Base-by-base conservation (phyloP, 2,329 filamentous ascomycete genomes). In the Xylariaceae sp. region DNA sequence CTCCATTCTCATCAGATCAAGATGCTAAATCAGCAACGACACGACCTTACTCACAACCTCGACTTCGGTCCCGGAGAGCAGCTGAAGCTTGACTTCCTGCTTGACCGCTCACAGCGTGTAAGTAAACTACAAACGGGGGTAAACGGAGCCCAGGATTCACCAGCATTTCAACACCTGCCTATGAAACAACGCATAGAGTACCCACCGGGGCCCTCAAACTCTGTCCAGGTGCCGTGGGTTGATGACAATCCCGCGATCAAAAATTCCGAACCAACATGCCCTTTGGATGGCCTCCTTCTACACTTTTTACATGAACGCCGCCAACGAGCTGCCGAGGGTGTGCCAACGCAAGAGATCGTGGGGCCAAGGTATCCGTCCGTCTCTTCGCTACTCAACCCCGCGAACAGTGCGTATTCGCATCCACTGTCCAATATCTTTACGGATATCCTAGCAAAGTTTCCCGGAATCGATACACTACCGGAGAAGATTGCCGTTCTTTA, bases 361-460 rank as follows among this genome's bases (percentile, higher is more conserved):
- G 91, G 90, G 0, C 91, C 91, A 0, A 79, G 83, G 11, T 92
- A 95, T 66, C 91, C 91, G 1, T 89, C 87, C 52, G 88, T 95
- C 51, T 87, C 86, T 0, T 89, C 88, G 1, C 80, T 96, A 4
- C 81, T 93, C 32, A 90, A 93, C 66, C 88, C 89, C 0, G 77
- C 84, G 33, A 79, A 80, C 44, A 80, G 78, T 55, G 75, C 75
- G 6, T 80, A 81, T 63, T 83, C 86, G 1, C 91, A 96, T 65
- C 90, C 90, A 1, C 77, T 96, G 1, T 93, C 90, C 6, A 90
- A 90, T 61, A 82, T 96, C 11, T 90, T 95, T 67, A 92, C 89
- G 35, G 91, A 95, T 70, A 91, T 96, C 53, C 77, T 96, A 9
- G 80, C 83, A 59, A 91, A 88, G n/a, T 95, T 96, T 63, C 90